Percentiles rank a stretch among this genome's conserved stretches.
Evolutionary conservation across 1,284 basidiomycete species (phyloP).

Genomic region (Cutaneotrichosporon dermatis): DNA sequence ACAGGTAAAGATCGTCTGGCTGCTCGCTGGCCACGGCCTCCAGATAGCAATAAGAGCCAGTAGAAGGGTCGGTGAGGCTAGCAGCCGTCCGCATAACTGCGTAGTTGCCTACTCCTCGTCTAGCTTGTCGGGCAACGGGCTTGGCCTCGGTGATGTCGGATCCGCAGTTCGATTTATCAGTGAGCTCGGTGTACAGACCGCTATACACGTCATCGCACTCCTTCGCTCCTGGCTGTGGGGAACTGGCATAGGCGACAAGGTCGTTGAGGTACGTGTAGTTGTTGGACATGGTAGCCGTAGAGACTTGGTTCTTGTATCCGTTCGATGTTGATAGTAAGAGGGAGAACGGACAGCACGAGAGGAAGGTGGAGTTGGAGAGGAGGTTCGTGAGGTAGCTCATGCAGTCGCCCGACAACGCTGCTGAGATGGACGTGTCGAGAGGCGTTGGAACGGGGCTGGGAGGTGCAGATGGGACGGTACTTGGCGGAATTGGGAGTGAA

Average conservation of each 20-base stretch:
- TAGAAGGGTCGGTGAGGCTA: constrained; percentile 29
- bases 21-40: constrained; percentile 29
- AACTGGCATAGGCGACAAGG: constrained; percentile 51
- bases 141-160: constrained; percentile 29
- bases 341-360: constrained; percentile 68
- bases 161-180: constrained; percentile 35
- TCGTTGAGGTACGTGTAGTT: constrained; percentile 63
- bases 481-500: neutral
- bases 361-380: constrained; percentile 59
- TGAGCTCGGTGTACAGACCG: constrained; percentile 20
- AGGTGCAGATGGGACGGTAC: constrained; percentile 32
- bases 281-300: constrained; percentile 54
- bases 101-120: constrained; percentile 41
- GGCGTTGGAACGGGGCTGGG: constrained; percentile 70
- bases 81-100: constrained; percentile 37
- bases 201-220: constrained; percentile 33
- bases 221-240: constrained; percentile 21
- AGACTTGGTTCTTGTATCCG: constrained; percentile 50
- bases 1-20: constrained; percentile 48
- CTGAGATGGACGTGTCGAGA: constrained; percentile 60
- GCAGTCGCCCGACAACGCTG: constrained; percentile 64
- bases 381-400: constrained; percentile 71
- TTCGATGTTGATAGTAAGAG: constrained; percentile 60
- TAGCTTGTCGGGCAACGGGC: constrained; percentile 26
- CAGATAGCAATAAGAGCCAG: constrained; percentile 43